Percentiles rank a stretch among this genome's conserved stretches.
These are phyloP conservation scores for Venturia effusa DNA, from an alignment of 2,329 filamentous ascomycete species.

Conservation along the genomic window DNA sequence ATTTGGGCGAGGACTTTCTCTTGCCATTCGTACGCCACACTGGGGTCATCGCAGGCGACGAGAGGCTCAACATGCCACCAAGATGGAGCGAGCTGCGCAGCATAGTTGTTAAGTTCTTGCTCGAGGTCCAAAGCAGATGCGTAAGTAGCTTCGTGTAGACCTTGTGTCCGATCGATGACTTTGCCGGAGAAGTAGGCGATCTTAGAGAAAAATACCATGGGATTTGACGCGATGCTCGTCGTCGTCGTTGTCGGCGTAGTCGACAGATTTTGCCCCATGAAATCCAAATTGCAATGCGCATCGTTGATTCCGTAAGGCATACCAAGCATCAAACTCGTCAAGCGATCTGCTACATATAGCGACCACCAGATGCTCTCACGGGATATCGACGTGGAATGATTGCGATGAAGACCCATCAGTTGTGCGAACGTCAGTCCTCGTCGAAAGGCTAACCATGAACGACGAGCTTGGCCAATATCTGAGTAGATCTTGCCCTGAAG, in stretches of 20 bases:
- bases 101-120: slow-evolving; percentile 31
- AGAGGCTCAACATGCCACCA: slow-evolving; percentile 27
- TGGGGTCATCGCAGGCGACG: slow-evolving; percentile 22
- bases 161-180: slow-evolving; percentile 34
- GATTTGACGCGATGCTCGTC: slow-evolving; percentile 9
- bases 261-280: slow-evolving; percentile 7
- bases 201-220: slow-evolving; percentile 21
- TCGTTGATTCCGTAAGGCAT: slow-evolving; percentile 37
- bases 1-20: slow-evolving; percentile 32
- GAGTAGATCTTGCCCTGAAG: slow-evolving; percentile 42
- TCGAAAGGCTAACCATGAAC: slow-evolving; percentile 42
- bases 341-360: slow-evolving; percentile 36
- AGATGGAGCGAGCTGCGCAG: slow-evolving; percentile 24
- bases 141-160: slow-evolving; percentile 24
- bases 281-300: slow-evolving; percentile 24
- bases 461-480: slow-evolving; percentile 44
- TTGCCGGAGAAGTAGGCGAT: slow-evolving; percentile 29
- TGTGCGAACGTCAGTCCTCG: slow-evolving; percentile 42
- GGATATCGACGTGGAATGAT: slow-evolving; percentile 22
- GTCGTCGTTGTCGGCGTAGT: too few species aligned
- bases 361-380: slow-evolving; percentile 31
- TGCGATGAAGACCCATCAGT: slow-evolving; percentile 34
- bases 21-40: slow-evolving; percentile 19
- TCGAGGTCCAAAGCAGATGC: slow-evolving; percentile 31
- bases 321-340: slow-evolving; percentile 42